Evolutionary conservation across 2,329 filamentous ascomycete species (phyloP).

Genomic region (Ceratocystis alfenasii): DNA sequence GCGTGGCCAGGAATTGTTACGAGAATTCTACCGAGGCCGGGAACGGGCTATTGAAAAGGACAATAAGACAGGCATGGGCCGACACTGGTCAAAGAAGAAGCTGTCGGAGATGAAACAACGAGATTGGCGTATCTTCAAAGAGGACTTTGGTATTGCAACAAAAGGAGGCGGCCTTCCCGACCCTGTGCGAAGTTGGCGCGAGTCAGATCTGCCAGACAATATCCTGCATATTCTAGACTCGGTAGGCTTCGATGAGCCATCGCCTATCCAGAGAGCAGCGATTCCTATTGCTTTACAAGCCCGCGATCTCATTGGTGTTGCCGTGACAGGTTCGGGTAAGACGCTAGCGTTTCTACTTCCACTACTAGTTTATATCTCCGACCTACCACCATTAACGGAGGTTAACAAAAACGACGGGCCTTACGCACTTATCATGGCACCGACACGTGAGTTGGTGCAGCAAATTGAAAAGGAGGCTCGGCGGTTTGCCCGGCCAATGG

Average conservation of each 20-base stretch:
- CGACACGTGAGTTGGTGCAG: constrained; percentile 92
- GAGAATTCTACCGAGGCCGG: constrained; percentile 59
- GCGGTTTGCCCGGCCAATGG: constrained; percentile 82
- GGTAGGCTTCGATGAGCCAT: constrained; percentile 85
- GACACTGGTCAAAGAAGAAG: constrained; percentile 91
- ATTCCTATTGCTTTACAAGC: constrained; percentile 91
- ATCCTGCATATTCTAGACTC: constrained; percentile 70
- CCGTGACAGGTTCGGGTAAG: constrained; percentile 96
- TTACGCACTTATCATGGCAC: constrained; percentile 92
- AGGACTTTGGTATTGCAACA: constrained; percentile 92
- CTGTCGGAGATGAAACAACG: constrained; percentile 89
- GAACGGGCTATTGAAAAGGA: constrained; percentile 57
- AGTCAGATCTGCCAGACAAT: constrained; percentile 65
- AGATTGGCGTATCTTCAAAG: constrained; percentile 99
- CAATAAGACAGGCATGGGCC: constrained; percentile 63
- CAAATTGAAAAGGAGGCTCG: constrained; percentile 91
- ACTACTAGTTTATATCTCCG: constrained; percentile 84
- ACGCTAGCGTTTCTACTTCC: constrained; percentile 91
- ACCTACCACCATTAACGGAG: constrained; percentile 74
- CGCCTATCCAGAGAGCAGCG: constrained; percentile 81
- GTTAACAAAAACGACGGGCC: constrained; percentile 86
- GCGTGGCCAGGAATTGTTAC: constrained; percentile 67
- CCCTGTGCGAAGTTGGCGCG: constrained; percentile 88
- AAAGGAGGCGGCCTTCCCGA: constrained; percentile 88
- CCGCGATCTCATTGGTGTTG: constrained; percentile 93